Percentiles rank a stretch among this genome's conserved stretches.
Evolutionary conservation across 1,284 basidiomycete genomes (phyloP).

Genomic region (Papiliotrema terrestris): DNA sequence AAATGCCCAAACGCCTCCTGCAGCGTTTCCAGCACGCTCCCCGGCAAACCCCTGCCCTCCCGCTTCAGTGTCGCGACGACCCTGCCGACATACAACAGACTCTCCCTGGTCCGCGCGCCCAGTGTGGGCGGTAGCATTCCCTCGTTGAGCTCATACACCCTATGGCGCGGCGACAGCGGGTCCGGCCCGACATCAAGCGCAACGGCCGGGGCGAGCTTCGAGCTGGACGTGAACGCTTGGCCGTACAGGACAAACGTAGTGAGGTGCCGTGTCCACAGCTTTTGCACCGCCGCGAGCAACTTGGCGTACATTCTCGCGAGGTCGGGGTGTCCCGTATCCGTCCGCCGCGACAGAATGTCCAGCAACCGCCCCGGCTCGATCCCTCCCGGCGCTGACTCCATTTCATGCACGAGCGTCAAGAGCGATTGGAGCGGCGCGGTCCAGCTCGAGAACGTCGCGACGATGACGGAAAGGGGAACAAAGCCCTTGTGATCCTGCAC

Average conservation of each 20-base stretch:
- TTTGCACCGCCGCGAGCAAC: constrained; percentile 68
- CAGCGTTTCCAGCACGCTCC: constrained; percentile 61
- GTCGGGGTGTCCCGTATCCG: constrained; percentile 69
- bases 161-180: constrained; percentile 29
- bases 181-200: constrained; percentile 54
- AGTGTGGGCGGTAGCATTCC: constrained; percentile 71
- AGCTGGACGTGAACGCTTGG: constrained; percentile 53
- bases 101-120: constrained; percentile 65
- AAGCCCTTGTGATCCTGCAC: constrained; percentile 62
- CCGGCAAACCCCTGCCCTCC: constrained; percentile 71
- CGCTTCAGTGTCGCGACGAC: constrained; percentile 77
- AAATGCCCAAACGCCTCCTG: constrained; percentile 54
- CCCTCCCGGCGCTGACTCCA: constrained; percentile 27
- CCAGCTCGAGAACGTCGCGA: constrained; percentile 78
- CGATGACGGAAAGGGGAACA: constrained; percentile 74
- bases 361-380: constrained; percentile 64
- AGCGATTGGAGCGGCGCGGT: constrained; percentile 72
- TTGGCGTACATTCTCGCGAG: constrained; percentile 65
- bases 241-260: constrained; percentile 75
- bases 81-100: constrained; percentile 79
- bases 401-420: constrained; percentile 58
- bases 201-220: constrained; percentile 58
- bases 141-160: constrained; percentile 52
- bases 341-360: constrained; percentile 65
- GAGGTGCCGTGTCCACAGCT: constrained; percentile 73